Conservation (phyloP, 1,284 basidiomycete genomes). For the Malassezia obtusa region DNA sequence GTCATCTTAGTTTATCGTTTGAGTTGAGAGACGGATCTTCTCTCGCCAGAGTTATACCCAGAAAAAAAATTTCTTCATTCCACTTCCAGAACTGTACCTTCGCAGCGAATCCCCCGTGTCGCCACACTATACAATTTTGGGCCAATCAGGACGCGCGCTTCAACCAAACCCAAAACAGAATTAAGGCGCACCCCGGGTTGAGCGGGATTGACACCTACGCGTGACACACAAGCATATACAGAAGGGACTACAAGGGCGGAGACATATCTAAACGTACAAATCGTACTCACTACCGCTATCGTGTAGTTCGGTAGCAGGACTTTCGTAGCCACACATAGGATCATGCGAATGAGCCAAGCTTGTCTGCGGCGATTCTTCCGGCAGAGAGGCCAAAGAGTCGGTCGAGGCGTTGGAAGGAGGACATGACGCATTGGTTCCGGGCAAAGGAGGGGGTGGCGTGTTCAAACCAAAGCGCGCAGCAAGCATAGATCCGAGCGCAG, state of each 20-base stretch:
- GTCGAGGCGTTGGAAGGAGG: background rate
- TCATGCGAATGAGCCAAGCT: background rate
- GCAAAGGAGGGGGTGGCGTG: constrained; percentile 27
- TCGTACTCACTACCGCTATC: constrained; percentile 46
- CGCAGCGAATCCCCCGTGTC: background rate
- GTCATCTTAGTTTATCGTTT: constrained; percentile 24
- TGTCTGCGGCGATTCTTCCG: background rate
- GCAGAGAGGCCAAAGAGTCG: background rate
- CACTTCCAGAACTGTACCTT: constrained; percentile 1
- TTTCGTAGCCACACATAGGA: constrained; percentile 20
- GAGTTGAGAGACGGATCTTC: constrained; percentile 7
- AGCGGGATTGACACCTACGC: no score
- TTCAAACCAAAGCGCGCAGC: constrained; percentile 24
- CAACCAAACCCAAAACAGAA: background rate
- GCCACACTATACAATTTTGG: background rate
- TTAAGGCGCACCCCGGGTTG: no score
- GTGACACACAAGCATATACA: background rate
- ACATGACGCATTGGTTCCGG: constrained; percentile 7
- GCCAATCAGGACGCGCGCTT: background rate
- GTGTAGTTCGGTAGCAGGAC: constrained; percentile 36
- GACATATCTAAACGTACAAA: constrained; percentile 6
- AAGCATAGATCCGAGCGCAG: constrained; percentile 3
- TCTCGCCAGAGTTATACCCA: background rate
- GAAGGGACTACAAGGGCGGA: no score
- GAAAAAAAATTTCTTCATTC: constrained; percentile 9